These are phyloP conservation scores for Thelonectria discophora DNA, from an alignment of 2,329 filamentous ascomycete genomes.

Conservation along the genomic window DNA sequence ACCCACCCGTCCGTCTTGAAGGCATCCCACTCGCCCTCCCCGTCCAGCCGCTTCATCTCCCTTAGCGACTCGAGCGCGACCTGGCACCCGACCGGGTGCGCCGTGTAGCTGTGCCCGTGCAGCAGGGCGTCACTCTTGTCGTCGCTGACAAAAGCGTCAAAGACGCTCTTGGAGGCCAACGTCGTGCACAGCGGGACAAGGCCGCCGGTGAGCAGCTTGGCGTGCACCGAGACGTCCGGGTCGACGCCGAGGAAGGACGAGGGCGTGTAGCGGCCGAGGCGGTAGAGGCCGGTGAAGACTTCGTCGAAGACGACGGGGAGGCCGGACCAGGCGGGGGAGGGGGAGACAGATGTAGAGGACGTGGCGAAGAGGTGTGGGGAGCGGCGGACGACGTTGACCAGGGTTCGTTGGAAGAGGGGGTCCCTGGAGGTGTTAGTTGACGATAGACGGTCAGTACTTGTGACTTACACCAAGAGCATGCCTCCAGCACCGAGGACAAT, in stretches of 20 bases:
- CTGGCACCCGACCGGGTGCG: slow-evolving; percentile 81
- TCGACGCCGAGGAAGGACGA: slow-evolving; percentile 74
- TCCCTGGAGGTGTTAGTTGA: slow-evolving; percentile 60
- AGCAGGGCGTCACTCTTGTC: slow-evolving; percentile 82
- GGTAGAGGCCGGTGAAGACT: slow-evolving; percentile 87
- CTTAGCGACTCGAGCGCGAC: slow-evolving; percentile 75
- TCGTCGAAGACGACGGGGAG: slow-evolving; percentile 86
- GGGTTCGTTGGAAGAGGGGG: slow-evolving; percentile 79
- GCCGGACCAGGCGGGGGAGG: slow-evolving; percentile 67
- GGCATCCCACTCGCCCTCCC: slow-evolving; percentile 61
- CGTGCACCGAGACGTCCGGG: slow-evolving; percentile 81
- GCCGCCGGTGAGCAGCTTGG: slow-evolving; percentile 85
- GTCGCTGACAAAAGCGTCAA: slow-evolving; percentile 72
- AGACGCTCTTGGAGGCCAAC: slow-evolving; percentile 76
- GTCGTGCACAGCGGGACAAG: slow-evolving; percentile 81
- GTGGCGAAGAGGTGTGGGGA: slow-evolving; percentile 64
- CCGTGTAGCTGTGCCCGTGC: slow-evolving; percentile 89
- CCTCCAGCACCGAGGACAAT: slow-evolving; percentile 83
- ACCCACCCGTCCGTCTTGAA: slow-evolving; percentile 22
- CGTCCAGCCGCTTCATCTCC: slow-evolving; percentile 68
- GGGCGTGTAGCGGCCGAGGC: slow-evolving; percentile 76
- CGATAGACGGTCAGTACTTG: not conserved
- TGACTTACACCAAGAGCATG: slow-evolving; percentile 78
- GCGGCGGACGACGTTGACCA: slow-evolving; percentile 72
- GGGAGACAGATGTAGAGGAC: slow-evolving; percentile 14